Conservation (phyloP, 2,329 filamentous ascomycete species). For the Tolypocladium guangdongense region DNA sequence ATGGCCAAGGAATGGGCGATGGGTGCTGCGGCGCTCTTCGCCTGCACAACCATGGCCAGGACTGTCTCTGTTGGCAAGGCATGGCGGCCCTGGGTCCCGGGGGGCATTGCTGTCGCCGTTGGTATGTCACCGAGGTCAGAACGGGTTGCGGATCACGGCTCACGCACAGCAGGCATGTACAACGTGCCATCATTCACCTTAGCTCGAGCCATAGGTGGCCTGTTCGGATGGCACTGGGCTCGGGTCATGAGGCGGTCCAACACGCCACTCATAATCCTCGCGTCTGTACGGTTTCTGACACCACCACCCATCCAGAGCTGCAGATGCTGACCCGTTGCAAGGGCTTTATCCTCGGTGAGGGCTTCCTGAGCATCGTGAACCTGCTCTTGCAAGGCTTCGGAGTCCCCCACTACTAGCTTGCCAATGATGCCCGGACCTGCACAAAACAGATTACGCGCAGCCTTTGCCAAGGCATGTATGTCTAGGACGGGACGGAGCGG, state of each 20-base stretch:
- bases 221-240: constrained; percentile 68
- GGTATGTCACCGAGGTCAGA: constrained; percentile 34
- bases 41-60: constrained; percentile 57
- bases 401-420: constrained; percentile 57
- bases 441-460: not conserved
- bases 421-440: not conserved
- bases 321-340: constrained; percentile 14
- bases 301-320: not conserved
- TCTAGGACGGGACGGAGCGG: not conserved
- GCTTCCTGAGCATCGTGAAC: constrained; percentile 85
- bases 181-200: constrained; percentile 95
- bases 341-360: constrained; percentile 88
- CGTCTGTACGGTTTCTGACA: constrained; percentile 39
- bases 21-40: constrained; percentile 65
- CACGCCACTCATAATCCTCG: constrained; percentile 80
- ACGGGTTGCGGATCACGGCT: not conserved
- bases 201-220: constrained; percentile 71
- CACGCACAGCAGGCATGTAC: constrained; percentile 62
- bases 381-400: constrained; percentile 65
- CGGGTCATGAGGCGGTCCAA: constrained; percentile 39
- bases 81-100: constrained; percentile 73
- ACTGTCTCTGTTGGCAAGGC: constrained; percentile 43
- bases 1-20: constrained; percentile 75
- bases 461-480: not conserved
- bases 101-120: constrained; percentile 91